Conservation (phyloP, 768 basidiomycete genomes). For the Psilocybe tampanensis region DNA sequence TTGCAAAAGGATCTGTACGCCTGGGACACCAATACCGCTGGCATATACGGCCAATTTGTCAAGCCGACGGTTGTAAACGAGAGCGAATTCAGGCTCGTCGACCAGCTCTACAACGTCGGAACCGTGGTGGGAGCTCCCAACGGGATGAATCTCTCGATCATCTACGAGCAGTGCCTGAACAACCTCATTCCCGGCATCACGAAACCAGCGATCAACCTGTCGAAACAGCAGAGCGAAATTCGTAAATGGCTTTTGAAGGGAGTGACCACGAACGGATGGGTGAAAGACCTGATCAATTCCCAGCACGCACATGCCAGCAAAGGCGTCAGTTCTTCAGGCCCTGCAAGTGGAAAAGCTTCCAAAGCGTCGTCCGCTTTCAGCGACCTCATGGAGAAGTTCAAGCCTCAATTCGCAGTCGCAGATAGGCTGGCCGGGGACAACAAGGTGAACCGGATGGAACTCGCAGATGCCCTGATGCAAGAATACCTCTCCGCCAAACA, state of each 20-base stretch:
- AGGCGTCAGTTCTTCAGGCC: not conserved
- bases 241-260: conserved; percentile 27
- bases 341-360: not conserved
- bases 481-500: conserved; percentile 29
- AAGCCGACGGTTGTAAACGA: conserved; percentile 30
- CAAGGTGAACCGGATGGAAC: conserved; percentile 28
- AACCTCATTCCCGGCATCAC: conserved; percentile 26
- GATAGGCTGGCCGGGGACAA: conserved; percentile 9
- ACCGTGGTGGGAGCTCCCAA: conserved; percentile 26
- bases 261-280: conserved; percentile 22
- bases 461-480: conserved; percentile 26
- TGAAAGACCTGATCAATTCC: conserved; percentile 17
- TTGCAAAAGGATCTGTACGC: conserved; percentile 24
- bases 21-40: conserved; percentile 25
- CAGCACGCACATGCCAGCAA: conserved; percentile 9
- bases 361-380: not conserved
- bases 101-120: conserved; percentile 27
- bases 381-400: too few species aligned
- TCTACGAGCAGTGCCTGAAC: conserved; percentile 30
- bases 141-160: conserved; percentile 26
- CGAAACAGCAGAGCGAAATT: conserved; percentile 25
- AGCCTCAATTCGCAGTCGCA: conserved; percentile 1
- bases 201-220: conserved; percentile 11
- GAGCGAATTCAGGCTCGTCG: conserved; percentile 28
- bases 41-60: conserved; percentile 29